Base-by-base conservation (phyloP, 306 rosid genomes). In the Neltuma alba region DNA sequence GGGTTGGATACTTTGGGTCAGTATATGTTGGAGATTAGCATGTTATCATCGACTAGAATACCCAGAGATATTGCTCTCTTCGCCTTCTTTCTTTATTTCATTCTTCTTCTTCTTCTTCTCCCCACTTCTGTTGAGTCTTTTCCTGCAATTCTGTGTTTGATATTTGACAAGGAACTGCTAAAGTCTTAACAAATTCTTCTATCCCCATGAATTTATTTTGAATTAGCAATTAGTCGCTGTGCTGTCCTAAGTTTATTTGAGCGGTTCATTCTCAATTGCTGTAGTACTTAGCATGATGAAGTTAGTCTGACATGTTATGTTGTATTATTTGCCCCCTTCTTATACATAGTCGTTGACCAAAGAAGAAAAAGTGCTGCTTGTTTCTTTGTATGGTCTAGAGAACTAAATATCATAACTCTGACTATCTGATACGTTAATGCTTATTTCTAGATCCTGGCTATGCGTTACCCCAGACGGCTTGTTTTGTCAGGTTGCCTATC, bases 391-490 rank as follows among this genome's bases (percentile, higher is more conserved):
- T 44, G 23, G 40, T 44, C 11, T 42, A 27, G 57, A 70, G 37
- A 70, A 13, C 7, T 27, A 28, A 21, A 27, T 41, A 15, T 44
- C 15, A 69, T 40, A 48, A 69, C 77, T 18, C 25, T 79, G 1
- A 76, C 58, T 83, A 50, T 57, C 82, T 83, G 52, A 72, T 58
- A 54, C 41, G 36, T 16, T 80, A 81, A 80, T 86, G 47, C 37
- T 76, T 88, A 0, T 78, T 64, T 86, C 44, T 81, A 95, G 99
- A 90, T 93, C 71, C 83, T 95, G 77, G 99, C 99, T 30, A 95
- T 95, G 99, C 92, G 99, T 74, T 84, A 95, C 76, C 98, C 99
- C 0, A 87, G 99, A 65, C 88, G 94, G 77, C 90, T 91, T 57
- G 99, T 95, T 54, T 87, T 95, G 87, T 61, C 88, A 0, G 99